Evolutionary conservation across 1,284 basidiomycete genomes (phyloP), one percentile per base, ranked within the genome.

Genomic region (Ustilago nuda): DNA sequence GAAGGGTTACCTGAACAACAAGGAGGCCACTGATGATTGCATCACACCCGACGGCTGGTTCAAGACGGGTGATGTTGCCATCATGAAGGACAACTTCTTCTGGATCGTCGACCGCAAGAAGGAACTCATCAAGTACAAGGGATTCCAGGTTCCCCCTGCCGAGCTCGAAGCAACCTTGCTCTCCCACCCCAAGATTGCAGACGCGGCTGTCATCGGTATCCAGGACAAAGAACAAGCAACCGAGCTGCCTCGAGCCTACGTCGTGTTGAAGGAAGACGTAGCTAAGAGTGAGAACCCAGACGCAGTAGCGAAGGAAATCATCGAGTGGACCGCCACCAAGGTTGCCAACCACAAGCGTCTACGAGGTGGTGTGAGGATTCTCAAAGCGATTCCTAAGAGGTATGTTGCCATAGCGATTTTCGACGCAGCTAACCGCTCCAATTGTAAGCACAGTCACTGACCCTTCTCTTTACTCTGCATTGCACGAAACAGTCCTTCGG

Each of bases 271-370:
- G 27, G 45, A 66, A n/a, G 61, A 72, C 2, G 58, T 56, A 3
- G 76, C 74, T 6, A 69, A 76, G 48, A 48, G 51, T 19, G 79
- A 78, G 51, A 54, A 80, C 35, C 55, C 66, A 50, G 70, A 80
- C 2, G 64, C 46, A 1, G 66, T 85, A 13, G 63, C 60, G 19
- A 79, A 86, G 55, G 74, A 79, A 45, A 82, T 87, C 41, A 60
- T 82, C 52, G 66, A 70, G 3, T 87, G 83, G 82, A 78, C 86
- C 19, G 78, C 76, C 1, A 65, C 56, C 17, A 79, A 82, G 53
- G 83, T 87, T 7, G 84, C 86, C 8, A 80, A 81, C 43, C 86
- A 86, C 79, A 87, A 86, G 72, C 78, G 82, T 27, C 72, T 87
- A 8, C 65, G 85, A 11, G 86, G 87, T 30, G 86, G 85, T 32